These are phyloP conservation scores for Monocercomonoides exilis DNA, from an alignment of 78 protist genomes.

Conservation along the genomic window DNA sequence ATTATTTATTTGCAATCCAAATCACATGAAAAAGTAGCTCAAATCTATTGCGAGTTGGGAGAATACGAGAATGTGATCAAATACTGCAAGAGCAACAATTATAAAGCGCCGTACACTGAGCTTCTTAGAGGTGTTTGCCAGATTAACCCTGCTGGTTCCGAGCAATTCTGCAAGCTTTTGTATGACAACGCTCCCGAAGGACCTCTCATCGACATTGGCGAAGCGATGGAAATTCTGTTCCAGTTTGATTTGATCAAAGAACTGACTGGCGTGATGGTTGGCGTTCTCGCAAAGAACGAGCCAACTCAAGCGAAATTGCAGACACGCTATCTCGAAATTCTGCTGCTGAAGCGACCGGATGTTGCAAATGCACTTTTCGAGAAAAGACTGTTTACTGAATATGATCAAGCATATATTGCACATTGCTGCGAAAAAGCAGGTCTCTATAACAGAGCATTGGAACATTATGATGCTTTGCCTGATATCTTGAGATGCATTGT, in stretches of 20 bases:
- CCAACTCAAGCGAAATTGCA: slow-evolving; percentile 80
- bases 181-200: slow-evolving; percentile 61
- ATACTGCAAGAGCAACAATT: slow-evolving; percentile 73
- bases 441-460: slow-evolving; percentile 84
- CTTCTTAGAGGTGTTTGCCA: not conserved
- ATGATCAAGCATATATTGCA: slow-evolving; percentile 78
- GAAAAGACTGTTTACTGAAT: slow-evolving; percentile 74
- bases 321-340: slow-evolving; percentile 90
- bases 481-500: slow-evolving; percentile 85
- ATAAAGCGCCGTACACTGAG: slow-evolving; percentile 40
- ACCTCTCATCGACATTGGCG: slow-evolving; percentile 51
- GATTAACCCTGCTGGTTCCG: not conserved
- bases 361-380: slow-evolving; percentile 94
- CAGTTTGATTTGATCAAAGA: slow-evolving; percentile 65
- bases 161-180: slow-evolving; percentile 26
- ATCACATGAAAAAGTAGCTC: slow-evolving; percentile 70
- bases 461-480: slow-evolving; percentile 80
- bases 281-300: slow-evolving; percentile 72
- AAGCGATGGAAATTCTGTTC: slow-evolving; percentile 76
- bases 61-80: slow-evolving; percentile 76
- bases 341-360: slow-evolving; percentile 59
- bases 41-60: slow-evolving; percentile 72
- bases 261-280: slow-evolving; percentile 81
- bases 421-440: slow-evolving; percentile 91
- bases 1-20: slow-evolving; percentile 75